Evolutionary conservation across 2,329 filamentous ascomycete genomes (phyloP).

Genomic region (Aspergillus sp.): DNA sequence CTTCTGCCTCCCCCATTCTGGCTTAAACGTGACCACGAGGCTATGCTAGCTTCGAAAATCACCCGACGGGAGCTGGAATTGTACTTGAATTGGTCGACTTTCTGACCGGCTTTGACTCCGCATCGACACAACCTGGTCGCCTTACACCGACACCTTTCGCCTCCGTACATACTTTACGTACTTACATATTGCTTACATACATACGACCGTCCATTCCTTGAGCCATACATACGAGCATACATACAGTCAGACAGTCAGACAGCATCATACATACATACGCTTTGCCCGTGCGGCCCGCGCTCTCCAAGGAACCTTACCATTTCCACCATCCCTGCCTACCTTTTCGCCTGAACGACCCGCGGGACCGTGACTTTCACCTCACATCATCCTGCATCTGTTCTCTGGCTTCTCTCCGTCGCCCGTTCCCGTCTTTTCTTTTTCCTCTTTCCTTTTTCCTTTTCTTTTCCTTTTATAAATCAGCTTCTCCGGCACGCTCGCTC

Average conservation of each 20-base stretch:
- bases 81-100: slow-evolving; percentile 29
- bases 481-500: slow-evolving; percentile 23
- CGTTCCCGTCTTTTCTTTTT: not conserved
- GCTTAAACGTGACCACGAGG: slow-evolving; percentile 30
- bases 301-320: slow-evolving; percentile 5
- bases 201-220: slow-evolving; percentile 10
- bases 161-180: slow-evolving; percentile 11
- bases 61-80: slow-evolving; percentile 31
- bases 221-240: slow-evolving; percentile 14
- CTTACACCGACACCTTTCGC: slow-evolving; percentile 18
- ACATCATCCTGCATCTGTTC: slow-evolving; percentile 32
- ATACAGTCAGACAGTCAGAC: slow-evolving; percentile 4
- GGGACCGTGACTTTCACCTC: slow-evolving; percentile 28
- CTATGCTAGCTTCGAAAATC: slow-evolving; percentile 37
- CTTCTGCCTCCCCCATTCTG: slow-evolving; percentile 14
- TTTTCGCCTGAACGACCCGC: slow-evolving; percentile 21
- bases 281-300: not conserved
- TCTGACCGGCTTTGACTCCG: slow-evolving; percentile 26
- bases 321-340: slow-evolving; percentile 18
- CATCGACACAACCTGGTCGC: slow-evolving; percentile 28
- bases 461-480: slow-evolving; percentile 25
- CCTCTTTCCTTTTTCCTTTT: slow-evolving; percentile 21
- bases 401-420: slow-evolving; percentile 17
- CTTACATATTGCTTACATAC: slow-evolving; percentile 19
- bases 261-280: slow-evolving; percentile 17